Conservation (phyloP, 2,329 filamentous ascomycete genomes). For the Epichloe elymi region DNA sequence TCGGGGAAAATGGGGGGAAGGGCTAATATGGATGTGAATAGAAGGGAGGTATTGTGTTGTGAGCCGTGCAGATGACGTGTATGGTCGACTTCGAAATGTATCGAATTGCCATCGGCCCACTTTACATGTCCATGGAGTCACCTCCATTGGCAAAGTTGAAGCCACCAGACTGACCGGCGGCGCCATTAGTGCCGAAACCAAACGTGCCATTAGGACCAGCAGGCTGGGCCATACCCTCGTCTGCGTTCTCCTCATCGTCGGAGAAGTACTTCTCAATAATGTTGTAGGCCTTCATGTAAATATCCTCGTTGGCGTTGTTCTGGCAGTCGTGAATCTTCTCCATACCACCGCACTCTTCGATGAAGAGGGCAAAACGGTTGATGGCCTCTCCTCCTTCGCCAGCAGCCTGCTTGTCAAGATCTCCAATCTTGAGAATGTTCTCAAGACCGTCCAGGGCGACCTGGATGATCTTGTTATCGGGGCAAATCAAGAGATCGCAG, state of each 20-base stretch:
- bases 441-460: slow-evolving; percentile 94
- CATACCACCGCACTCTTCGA: slow-evolving; percentile 98
- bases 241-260: slow-evolving; percentile 89
- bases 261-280: slow-evolving; percentile 99
- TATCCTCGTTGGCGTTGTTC: slow-evolving; percentile 99
- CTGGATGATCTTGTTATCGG: slow-evolving; percentile 99
- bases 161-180: slow-evolving; percentile 51
- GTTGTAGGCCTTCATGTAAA: slow-evolving; percentile 99
- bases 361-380: slow-evolving; percentile 95
- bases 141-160: slow-evolving; percentile 83
- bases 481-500: slow-evolving; percentile 87
- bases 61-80: neutral
- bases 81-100: neutral
- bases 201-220: slow-evolving; percentile 61
- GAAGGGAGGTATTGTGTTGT: slow-evolving; percentile 5
- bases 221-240: slow-evolving; percentile 60
- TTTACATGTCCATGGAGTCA: slow-evolving; percentile 54
- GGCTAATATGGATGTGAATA: slow-evolving; percentile 6
- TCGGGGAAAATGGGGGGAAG: slow-evolving; percentile 12
- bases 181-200: slow-evolving; percentile 58
- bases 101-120: neutral
- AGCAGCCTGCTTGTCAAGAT: slow-evolving; percentile 89
- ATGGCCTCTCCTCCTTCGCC: slow-evolving; percentile 64
- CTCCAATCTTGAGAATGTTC: slow-evolving; percentile 98
- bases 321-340: slow-evolving; percentile 99